These are phyloP conservation scores for Mrakia frigida DNA, from an alignment of 768 basidiomycete genomes.

Conservation along the genomic window DNA sequence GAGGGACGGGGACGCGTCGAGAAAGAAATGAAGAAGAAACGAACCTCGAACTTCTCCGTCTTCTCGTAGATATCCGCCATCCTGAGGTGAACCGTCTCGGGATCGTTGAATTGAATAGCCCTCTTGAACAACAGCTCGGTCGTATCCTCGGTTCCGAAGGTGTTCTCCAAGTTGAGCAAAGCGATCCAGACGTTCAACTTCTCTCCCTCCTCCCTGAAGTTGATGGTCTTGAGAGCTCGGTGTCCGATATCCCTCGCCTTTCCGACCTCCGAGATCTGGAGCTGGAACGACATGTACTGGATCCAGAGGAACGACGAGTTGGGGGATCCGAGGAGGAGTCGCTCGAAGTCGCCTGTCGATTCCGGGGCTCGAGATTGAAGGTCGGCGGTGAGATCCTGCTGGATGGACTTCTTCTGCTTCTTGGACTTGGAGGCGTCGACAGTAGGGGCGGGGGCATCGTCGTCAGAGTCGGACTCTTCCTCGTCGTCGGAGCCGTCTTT, in stretches of 20 bases:
- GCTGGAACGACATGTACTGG: conserved; percentile 98
- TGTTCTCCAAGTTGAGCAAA: conserved; percentile 85
- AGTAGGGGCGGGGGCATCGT: conserved; percentile 5
- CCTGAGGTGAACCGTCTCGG: conserved; percentile 80
- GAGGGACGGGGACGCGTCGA: not conserved
- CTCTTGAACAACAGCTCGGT: conserved; percentile 81
- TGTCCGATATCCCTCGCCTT: conserved; percentile 84
- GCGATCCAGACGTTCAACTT: conserved; percentile 97
- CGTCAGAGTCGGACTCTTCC: conserved; percentile 34
- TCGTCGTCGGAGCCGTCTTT: conserved; percentile 40
- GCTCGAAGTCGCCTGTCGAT: conserved; percentile 91
- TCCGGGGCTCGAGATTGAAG: conserved; percentile 80
- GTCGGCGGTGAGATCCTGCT: conserved; percentile 60
- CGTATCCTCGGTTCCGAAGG: conserved; percentile 78
- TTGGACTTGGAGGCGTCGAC: conserved; percentile 50
- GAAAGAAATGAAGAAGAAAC: conserved; percentile 32
- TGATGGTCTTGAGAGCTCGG: conserved; percentile 79
- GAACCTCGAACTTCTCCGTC: conserved; percentile 72
- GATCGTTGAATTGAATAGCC: conserved; percentile 82
- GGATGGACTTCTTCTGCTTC: conserved; percentile 51
- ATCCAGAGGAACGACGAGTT: conserved; percentile 98
- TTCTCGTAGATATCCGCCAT: conserved; percentile 79
- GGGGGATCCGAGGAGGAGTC: conserved; percentile 83
- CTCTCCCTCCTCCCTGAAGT: conserved; percentile 92
- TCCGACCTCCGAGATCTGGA: conserved; percentile 92